Evolutionary conservation across 192 early-diverging fungal species (phyloP).

Genomic region (Dissophora ornata): DNA sequence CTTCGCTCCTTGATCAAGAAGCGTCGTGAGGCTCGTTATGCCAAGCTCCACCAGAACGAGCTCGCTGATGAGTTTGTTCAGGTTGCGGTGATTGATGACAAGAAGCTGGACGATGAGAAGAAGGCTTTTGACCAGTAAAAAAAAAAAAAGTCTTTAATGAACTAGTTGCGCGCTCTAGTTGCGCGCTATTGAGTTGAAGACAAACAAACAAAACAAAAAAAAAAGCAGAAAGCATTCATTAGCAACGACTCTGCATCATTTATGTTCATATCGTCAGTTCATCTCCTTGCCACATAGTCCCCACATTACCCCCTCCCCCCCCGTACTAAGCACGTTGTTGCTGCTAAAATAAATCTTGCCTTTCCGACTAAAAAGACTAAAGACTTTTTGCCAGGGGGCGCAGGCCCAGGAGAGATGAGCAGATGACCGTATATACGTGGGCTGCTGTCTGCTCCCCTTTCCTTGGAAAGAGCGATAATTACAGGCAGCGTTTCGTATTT

Average conservation of each 20-base stretch:
- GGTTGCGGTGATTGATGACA: conserved; percentile 40
- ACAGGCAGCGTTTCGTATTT: too few relatives aligned
- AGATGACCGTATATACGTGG: too few relatives aligned
- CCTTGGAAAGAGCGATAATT: too few relatives aligned
- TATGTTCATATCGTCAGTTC: background rate
- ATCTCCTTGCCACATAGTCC: background rate
- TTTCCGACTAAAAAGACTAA: too few relatives aligned
- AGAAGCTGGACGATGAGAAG: conserved; percentile 43
- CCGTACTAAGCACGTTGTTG: background rate
- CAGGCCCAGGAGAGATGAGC: too few relatives aligned
- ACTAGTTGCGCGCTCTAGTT: background rate
- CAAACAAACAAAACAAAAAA: too few relatives aligned
- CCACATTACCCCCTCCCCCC: background rate
- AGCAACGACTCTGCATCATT: too few relatives aligned
- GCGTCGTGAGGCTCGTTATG: conserved; percentile 37
- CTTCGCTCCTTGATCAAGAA: conserved; percentile 32
- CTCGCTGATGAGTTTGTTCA: conserved; percentile 25
- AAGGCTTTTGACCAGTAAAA: conserved; percentile 17
- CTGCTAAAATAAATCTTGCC: background rate
- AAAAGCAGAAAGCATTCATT: too few relatives aligned
- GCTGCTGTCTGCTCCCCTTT: too few relatives aligned
- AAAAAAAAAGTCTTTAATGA: conserved; percentile 26
- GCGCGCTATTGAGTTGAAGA: background rate
- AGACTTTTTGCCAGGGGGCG: too few relatives aligned
- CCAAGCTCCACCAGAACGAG: conserved; percentile 31